Evolutionary conservation across 257 asterid species (phyloP).

Genomic region (Solanum sejunctum): DNA sequence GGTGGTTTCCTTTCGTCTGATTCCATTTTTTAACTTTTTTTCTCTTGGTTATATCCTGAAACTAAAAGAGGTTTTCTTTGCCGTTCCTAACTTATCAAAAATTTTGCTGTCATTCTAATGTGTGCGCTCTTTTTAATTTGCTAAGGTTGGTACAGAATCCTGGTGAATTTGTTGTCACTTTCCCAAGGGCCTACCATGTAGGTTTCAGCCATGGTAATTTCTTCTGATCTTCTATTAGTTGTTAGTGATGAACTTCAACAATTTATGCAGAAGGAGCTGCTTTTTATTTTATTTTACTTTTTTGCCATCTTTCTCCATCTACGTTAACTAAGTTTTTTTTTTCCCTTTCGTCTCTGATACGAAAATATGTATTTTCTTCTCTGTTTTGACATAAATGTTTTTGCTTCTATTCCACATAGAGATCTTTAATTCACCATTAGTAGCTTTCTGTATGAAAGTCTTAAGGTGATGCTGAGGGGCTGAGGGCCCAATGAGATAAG

Average conservation of each 20-base stretch:
- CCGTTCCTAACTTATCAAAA: not conserved
- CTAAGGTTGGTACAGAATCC: slow-evolving; percentile 93
- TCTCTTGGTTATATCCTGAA: not conserved
- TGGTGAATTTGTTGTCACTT: slow-evolving; percentile 97
- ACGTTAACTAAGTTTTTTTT: not conserved
- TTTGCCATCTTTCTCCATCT: not conserved
- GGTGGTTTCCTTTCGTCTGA: slow-evolving; percentile 35
- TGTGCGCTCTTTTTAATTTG: not conserved
- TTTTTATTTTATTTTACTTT: not conserved
- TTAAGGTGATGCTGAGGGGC: not conserved
- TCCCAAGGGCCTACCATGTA: slow-evolving; percentile 97
- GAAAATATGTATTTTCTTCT: not conserved
- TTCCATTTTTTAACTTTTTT: not conserved
- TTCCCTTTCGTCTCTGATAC: not conserved
- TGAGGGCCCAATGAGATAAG: not conserved
- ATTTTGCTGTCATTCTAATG: not conserved
- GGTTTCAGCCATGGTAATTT: slow-evolving; percentile 99
- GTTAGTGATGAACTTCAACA: not conserved
- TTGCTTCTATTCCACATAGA: not conserved
- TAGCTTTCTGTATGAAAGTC: not conserved
- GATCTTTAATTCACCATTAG: not conserved
- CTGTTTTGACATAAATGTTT: not conserved
- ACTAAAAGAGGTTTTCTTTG: not conserved
- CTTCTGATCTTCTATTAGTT: slow-evolving; percentile 1
- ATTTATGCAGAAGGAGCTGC: not conserved